Evolutionary conservation across 352 stramenopile genomes (phyloP), one percentile per base, ranked within the genome.

Genomic region (Thalassiosira gravida): DNA sequence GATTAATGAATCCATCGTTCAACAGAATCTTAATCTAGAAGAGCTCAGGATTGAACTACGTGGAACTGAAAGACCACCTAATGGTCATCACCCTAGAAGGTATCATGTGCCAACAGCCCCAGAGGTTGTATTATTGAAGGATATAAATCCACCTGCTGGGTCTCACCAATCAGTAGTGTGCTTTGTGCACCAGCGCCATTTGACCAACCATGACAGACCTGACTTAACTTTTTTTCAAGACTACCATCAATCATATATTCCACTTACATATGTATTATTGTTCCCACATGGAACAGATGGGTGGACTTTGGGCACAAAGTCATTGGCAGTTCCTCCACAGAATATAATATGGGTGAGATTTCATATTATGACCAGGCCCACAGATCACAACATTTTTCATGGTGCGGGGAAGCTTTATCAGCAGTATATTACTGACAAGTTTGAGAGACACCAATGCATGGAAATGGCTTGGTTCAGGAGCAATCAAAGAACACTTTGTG

Each of bases 241-340:
- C 14, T 58, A 57, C 14, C 61, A 69, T 69, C 52, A 14, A 65
- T 74, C 50, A 37, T 74, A 65, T 27, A 61, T 56, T n/a, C 69
- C 35, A 47, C 18, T 78, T 3, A 22, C 47, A 1, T 78, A 72
- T 66, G 30, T 29, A 29, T 29, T 78, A 7, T 53, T 72, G 9
- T 72, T 72, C 52, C 61, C 69, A 35, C 24, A 56, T 32, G 59
- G 69, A 52, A 72, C 49, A 49, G 50, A 78, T 66, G 69, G 69
- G 7, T 78, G 58, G 69, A 18, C 42, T 49, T 35, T 78, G 3
- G n/a, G 39, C 11, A 32, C 46, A 29, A 63, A 24, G 16, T 64
- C 29, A 22, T 22, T 44, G 14, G 11, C 27, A 8, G 25, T 69
- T 0, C 59, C 44, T 32, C 32, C 64, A 9, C 5, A 42, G 32